These are phyloP conservation scores for Lotmaria passim DNA, from an alignment of 208 protist genomes.

Conservation along the genomic window DNA sequence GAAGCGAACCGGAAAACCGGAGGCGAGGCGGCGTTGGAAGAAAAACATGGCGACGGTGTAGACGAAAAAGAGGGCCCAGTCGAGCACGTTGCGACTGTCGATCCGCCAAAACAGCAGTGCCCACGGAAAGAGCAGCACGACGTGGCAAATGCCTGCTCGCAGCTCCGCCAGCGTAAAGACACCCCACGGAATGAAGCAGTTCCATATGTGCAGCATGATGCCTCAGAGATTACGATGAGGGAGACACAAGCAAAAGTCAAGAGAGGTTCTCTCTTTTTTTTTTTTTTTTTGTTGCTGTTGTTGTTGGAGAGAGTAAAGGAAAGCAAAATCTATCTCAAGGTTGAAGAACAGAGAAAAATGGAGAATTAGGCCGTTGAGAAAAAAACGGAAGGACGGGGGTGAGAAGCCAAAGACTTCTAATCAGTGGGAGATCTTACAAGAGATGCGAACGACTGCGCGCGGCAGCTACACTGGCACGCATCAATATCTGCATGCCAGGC, in stretches of 20 bases:
- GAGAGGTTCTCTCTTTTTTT: too few species aligned
- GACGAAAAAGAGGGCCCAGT: neutral
- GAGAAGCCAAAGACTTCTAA: too few species aligned
- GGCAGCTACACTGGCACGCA: too few species aligned
- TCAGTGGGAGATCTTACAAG: too few species aligned
- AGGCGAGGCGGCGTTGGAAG: constrained; percentile 51
- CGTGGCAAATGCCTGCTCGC: constrained; percentile 35
- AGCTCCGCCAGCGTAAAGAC: constrained; percentile 46
- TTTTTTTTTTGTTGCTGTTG: too few species aligned
- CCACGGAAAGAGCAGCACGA: constrained; percentile 27
- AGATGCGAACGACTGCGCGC: too few species aligned
- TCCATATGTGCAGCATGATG: constrained; percentile 24
- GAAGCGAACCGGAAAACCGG: constrained; percentile 46
- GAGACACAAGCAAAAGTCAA: neutral
- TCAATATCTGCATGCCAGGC: too few species aligned
- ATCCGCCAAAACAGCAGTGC: constrained; percentile 13
- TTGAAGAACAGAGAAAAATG: too few species aligned
- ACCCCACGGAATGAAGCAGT: constrained; percentile 43
- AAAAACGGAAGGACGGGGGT: too few species aligned
- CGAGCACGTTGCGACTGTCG: constrained; percentile 3
- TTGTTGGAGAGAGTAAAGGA: too few species aligned
- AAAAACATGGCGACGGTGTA: constrained; percentile 47
- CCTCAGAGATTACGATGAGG: neutral
- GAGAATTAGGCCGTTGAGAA: too few species aligned
- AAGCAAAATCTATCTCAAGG: too few species aligned